Conservation (phyloP, 225 moss, liverwort and hornwort species). For the Sphagnum contortum region DNA sequence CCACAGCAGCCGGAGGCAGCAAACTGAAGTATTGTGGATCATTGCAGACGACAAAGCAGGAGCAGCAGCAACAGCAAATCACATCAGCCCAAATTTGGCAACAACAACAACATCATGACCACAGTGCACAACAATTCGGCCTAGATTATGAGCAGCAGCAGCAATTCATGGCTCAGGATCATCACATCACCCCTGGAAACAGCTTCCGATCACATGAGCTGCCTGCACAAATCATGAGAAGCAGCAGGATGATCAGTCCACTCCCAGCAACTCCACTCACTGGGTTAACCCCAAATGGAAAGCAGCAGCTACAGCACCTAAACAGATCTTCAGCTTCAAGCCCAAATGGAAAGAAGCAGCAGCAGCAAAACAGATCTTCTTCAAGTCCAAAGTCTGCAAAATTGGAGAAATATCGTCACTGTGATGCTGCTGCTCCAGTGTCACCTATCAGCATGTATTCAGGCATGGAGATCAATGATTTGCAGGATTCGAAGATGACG, state of each 20-base stretch:
- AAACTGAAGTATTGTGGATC: no score
- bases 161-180: no score
- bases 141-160: no score
- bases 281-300: conserved; percentile 8
- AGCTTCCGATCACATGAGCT: conserved; percentile 13
- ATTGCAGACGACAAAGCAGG: no score
- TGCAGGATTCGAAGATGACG: not conserved
- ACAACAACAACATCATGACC: no score
- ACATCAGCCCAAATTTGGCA: no score
- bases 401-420: conserved; percentile 20
- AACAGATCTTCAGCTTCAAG: no score
- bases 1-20: no score
- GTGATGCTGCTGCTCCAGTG: conserved; percentile 4
- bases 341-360: not conserved
- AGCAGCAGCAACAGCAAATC: no score
- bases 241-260: conserved; percentile 2
- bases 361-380: no score
- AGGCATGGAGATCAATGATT: not conserved
- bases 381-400: conserved; percentile 10
- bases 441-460: conserved; percentile 19
- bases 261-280: conserved; percentile 11
- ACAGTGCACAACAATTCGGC: no score
- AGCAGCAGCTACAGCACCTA: no score
- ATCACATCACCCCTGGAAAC: not conserved
- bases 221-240: conserved; percentile 15